Conservation (phyloP, 83 land plant species). For the Isoetes engelmannii region DNA sequence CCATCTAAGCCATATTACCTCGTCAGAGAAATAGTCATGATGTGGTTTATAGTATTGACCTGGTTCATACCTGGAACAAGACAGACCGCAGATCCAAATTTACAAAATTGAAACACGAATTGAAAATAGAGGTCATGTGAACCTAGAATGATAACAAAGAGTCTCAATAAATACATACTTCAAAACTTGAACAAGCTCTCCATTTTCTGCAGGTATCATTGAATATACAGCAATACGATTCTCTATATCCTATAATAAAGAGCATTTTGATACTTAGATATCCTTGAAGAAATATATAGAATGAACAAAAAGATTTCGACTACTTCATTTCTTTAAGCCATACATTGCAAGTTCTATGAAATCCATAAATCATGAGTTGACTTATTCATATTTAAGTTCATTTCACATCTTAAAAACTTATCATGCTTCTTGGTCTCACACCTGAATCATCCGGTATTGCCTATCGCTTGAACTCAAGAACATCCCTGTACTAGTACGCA, state of each 20-base stretch:
- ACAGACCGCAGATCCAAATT: not conserved
- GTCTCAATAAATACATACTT: slow-evolving; percentile 38
- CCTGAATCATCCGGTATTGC: slow-evolving; percentile 69
- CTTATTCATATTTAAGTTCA: not conserved
- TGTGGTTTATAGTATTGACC: slow-evolving; percentile 79
- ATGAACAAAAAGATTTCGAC: not conserved
- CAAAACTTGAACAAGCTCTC: slow-evolving; percentile 88
- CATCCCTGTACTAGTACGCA: slow-evolving; percentile 98
- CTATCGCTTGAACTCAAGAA: slow-evolving; percentile 58
- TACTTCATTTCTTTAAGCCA: not conserved
- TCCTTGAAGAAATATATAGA: not conserved
- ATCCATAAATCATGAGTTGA: not conserved
- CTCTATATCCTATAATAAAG: slow-evolving; percentile 71
- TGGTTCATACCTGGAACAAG: slow-evolving; percentile 64
- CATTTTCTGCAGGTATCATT: slow-evolving; percentile 92
- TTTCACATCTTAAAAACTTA: not conserved
- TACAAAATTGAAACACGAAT: slow-evolving; percentile 7
- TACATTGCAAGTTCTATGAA: not conserved
- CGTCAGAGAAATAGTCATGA: slow-evolving; percentile 89
- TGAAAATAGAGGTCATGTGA: not conserved
- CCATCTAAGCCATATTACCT: slow-evolving; percentile 33
- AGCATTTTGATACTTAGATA: not conserved
- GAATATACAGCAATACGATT: slow-evolving; percentile 76
- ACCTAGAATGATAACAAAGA: not conserved
- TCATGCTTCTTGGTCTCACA: slow-evolving; percentile 14